Base-by-base conservation (phyloP, 2,329 filamentous ascomycete genomes). In the Pleomassaria siparia region DNA sequence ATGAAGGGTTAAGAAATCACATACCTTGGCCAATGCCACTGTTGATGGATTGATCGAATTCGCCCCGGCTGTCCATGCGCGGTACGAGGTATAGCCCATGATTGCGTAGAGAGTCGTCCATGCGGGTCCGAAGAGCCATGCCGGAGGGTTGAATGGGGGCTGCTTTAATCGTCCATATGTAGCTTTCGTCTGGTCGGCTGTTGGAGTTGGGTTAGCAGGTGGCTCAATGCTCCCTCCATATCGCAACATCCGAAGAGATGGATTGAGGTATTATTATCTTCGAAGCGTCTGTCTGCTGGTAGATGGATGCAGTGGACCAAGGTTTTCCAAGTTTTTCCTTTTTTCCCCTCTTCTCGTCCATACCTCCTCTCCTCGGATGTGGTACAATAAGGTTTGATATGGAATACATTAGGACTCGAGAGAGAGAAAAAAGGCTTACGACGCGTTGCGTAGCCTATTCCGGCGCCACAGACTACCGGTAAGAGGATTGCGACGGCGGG, bases 61-160 rank as follows among this genome's bases (percentile, higher is more conserved):
- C 42, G 85, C 80, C 39, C 86, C 86, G 10, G 74, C 76, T 16
- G 72, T 80, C 64, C 88, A 85, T 45, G 88, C 89, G 37, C 89
- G 86, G 73, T 96, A 86, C 28, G 90, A 86, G 18, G 89, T 87
- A 71, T 94, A 96, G 49, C 92, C 92, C 89, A 96, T 96, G 16
- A 88, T 70, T 2, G 75, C 75, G 62, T 84, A 85, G 13, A 85
- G 72, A 3, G 73, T 53, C 8, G 80, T 82, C 82, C 81, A 85
- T 44, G 77, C 76, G 10, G 81, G 80, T 2, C 77, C 80, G 56
- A 84, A 84, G 26, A 83, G 66, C 72, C 76, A 80, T 26, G 78
- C 73, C 5, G 81, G 81, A 7, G 81, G 81, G 43, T 76, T 72
- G 39, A 76, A 65, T n/a, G 80, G 80, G 0, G 80, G 80, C 66